Evolutionary conservation across 208 protist species (phyloP), one percentile per base, ranked within the genome.

Genomic region (Trypanosoma platydactyli): DNA sequence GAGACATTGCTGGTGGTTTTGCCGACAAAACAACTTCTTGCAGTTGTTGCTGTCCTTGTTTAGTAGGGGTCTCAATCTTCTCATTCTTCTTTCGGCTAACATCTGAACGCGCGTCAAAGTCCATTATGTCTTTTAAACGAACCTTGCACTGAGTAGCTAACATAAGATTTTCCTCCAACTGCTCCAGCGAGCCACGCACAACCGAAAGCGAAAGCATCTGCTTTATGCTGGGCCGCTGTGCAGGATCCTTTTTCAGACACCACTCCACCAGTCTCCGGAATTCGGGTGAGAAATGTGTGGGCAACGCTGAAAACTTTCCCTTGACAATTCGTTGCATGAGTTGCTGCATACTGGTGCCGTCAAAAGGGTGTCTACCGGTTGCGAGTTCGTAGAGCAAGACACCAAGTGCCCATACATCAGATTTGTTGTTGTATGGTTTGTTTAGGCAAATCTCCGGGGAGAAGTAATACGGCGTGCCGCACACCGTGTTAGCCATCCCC

Each of bases 391-490:
- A 97, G 18, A 97, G 64, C 27, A 97, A 66, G 18, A 94, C 86
- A 30, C 92, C 92, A 44, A 97, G 77, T 1, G 94, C 88, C 96
- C 97, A 98, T 22, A 98, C 94, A 80, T 98, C 97, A 52, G 81
- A 92, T 71, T 98, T 98, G 71, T 98, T 95, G 75, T 99, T 98
- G 81, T 98, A 99, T 38, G 94, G 93, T 60, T 94, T 91, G 68
- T 97, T 90, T 15, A 92, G 77, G 73, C 94, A 98, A 49, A 99
- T 78, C 71, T 98, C 96, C 0, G 97, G 97, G 0, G 92, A 96
- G 62, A 98, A 97, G 79, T 98, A 98, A 71, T 98, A 98, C 3
- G 97, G 94, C 18, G 92, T 97, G 25, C 93, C 95, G 71, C 92
- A 97, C 5, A 97, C 89, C 0, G 94, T 98, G 62, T 92, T 93